Evolutionary conservation across 106 monocot genomes (phyloP), one percentile per base, ranked within the genome.

Genomic region (Dendrobium nobile): DNA sequence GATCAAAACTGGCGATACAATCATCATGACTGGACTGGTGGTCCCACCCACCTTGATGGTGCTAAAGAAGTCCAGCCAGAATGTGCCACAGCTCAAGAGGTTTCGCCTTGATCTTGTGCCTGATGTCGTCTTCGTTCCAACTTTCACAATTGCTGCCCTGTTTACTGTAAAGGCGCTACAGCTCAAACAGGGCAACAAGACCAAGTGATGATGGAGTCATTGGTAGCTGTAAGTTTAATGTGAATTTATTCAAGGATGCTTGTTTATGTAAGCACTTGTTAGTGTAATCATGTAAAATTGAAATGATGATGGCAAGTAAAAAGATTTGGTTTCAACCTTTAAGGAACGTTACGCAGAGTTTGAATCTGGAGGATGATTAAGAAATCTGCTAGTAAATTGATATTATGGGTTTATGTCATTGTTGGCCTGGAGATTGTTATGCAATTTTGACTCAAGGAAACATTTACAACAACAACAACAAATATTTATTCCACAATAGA

Each of bases 1-100:
- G 16, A 1, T 24, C 6, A 27, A 77, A 48, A 7, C 68, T 45
- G 79, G 83, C 24, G 43, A 44, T 2, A 27, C 73, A 0, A 73
- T 97, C 27, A 33, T 94, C 10, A 0, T 87, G 68, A 84, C 90
- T 0, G 96, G 92, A 4, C 1, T 92, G 17, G 82, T 84, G 10
- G 96, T 80, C 2, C 94, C 96, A 0, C 48, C 90, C 0, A 90
- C 90, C 10, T 88, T 90, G 41, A 86, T 92, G 84, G 33, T 85
- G 15, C 41, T 94, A 4, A 97, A 94, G 85, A 92, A 72, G 54
- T 24, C 87, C 0, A 87, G 82, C 7, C 84, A 93, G 67, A 87
- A 78, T 22, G 41, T 88, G 20, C 90, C 88, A 4, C 87, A 73
- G 44, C 51, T 84, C 0, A 88, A 90, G 73, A 84, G 56, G 73